Evolutionary conservation across 2,329 filamentous ascomycete genomes (phyloP).

Genomic region (Drechslerella coelobrocha): DNA sequence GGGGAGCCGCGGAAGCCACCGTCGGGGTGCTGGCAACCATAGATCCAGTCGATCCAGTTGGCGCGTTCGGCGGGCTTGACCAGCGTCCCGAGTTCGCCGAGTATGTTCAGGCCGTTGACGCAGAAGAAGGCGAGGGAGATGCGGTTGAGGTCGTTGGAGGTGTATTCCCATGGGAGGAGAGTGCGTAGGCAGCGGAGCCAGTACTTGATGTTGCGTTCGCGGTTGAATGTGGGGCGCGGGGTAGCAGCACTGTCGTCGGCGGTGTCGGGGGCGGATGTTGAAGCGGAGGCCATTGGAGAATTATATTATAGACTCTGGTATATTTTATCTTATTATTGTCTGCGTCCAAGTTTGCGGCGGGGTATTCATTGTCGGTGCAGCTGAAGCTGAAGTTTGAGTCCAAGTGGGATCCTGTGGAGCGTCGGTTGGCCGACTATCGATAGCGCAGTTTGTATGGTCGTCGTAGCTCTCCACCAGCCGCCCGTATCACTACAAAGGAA

Average conservation of each 20-base stretch:
- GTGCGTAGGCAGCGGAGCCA: slow-evolving; percentile 88
- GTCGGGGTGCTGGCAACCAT: slow-evolving; percentile 80
- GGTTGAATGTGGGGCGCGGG: slow-evolving; percentile 61
- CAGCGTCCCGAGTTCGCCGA: slow-evolving; percentile 68
- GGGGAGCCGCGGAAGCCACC: slow-evolving; percentile 91
- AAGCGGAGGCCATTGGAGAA: background rate
- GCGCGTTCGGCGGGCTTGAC: slow-evolving; percentile 63
- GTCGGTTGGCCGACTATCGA: no score
- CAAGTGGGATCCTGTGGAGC: no score
- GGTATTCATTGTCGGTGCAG: no score
- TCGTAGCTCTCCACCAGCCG: background rate
- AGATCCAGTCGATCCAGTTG: slow-evolving; percentile 75
- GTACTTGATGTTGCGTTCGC: slow-evolving; percentile 80
- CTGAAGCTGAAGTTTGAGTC: no score
- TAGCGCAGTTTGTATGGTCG: background rate
- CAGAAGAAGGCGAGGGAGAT: slow-evolving; percentile 91
- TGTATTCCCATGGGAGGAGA: slow-evolving; percentile 81
- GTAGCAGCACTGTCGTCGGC: slow-evolving; percentile 7
- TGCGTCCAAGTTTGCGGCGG: no score
- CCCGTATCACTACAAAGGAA: background rate
- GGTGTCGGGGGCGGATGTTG: no score
- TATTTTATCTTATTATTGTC: no score
- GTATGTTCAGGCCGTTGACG: slow-evolving; percentile 80
- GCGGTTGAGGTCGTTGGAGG: slow-evolving; percentile 85
- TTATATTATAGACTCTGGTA: no score